phyloP scores from a whole-genome alignment of 2,329 filamentous ascomycete species.

The Xylariaceae sp. region DNA sequence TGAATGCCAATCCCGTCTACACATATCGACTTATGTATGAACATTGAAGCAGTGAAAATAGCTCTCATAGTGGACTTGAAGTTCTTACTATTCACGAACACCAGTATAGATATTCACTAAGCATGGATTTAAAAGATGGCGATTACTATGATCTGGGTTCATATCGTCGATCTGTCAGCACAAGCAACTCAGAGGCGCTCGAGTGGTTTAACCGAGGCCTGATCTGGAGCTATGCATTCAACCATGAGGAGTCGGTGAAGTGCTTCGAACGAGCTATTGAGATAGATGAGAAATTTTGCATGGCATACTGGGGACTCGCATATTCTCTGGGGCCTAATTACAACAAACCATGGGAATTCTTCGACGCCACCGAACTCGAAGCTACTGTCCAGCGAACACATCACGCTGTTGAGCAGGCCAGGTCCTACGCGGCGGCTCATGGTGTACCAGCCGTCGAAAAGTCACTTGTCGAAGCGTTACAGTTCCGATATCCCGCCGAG shows the following conservation, averaged over 20 bases:
- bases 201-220: conserved; percentile 75
- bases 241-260: conserved; percentile 71
- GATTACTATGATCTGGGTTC: conserved; percentile 68
- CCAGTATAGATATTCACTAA: not conserved
- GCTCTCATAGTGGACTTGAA: too few relatives aligned
- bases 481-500: conserved; percentile 63
- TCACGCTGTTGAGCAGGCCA: conserved; percentile 52
- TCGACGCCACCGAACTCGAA: conserved; percentile 66
- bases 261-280: conserved; percentile 68
- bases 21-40: too few relatives aligned
- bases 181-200: conserved; percentile 58
- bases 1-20: not conserved
- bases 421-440: conserved; percentile 37
- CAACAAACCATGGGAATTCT: conserved; percentile 77
- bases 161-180: conserved; percentile 61
- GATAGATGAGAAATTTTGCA: conserved; percentile 60
- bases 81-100: not conserved
- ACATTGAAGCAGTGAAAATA: too few relatives aligned
- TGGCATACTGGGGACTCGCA: conserved; percentile 74
- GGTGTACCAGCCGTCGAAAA: conserved; percentile 58
- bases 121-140: conserved; percentile 17
- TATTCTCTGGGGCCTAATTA: conserved; percentile 77
- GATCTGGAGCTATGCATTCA: conserved; percentile 78
- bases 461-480: conserved; percentile 68
- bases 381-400: conserved; percentile 56